These are phyloP conservation scores for Rhizopogon sp. DNA, from an alignment of 768 basidiomycete species.

Conservation along the genomic window DNA sequence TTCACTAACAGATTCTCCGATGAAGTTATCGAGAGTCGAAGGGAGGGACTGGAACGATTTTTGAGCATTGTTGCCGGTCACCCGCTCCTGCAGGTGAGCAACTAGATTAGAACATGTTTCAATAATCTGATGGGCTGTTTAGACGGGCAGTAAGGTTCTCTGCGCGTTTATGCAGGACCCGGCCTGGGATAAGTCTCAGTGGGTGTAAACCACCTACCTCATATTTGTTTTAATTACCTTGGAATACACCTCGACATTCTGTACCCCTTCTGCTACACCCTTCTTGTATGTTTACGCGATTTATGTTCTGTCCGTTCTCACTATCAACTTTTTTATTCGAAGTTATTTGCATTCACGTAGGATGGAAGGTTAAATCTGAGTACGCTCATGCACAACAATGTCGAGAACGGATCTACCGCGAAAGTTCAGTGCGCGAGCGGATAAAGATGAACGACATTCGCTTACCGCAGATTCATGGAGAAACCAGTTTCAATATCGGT, in stretches of 20 bases:
- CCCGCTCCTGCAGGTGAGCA: slow-evolving; percentile 84
- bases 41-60: slow-evolving; percentile 94
- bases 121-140: slow-evolving; percentile 5
- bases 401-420: slow-evolving; percentile 63
- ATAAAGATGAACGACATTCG: neutral
- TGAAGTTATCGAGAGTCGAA: slow-evolving; percentile 88
- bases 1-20: slow-evolving; percentile 98
- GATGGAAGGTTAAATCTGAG: neutral
- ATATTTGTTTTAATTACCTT: neutral
- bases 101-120: neutral
- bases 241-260: neutral
- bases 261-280: neutral
- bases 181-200: slow-evolving; percentile 80
- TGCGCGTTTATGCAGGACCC: slow-evolving; percentile 95
- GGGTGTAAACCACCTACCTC: slow-evolving; percentile 42
- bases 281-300: neutral
- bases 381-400: slow-evolving; percentile 63
- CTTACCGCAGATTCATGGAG: slow-evolving; percentile 69
- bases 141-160: slow-evolving; percentile 97
- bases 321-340: neutral
- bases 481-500: slow-evolving; percentile 73
- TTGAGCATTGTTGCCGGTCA: slow-evolving; percentile 96
- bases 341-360: neutral
- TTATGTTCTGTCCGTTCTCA: neutral
- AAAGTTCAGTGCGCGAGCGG: slow-evolving; percentile 1